A percentile compares a stretch with the other conserved stretches of the same genome.
phyloP scores from a whole-genome alignment of 176 grass and related monocot species.

The Phragmites australis region DNA sequence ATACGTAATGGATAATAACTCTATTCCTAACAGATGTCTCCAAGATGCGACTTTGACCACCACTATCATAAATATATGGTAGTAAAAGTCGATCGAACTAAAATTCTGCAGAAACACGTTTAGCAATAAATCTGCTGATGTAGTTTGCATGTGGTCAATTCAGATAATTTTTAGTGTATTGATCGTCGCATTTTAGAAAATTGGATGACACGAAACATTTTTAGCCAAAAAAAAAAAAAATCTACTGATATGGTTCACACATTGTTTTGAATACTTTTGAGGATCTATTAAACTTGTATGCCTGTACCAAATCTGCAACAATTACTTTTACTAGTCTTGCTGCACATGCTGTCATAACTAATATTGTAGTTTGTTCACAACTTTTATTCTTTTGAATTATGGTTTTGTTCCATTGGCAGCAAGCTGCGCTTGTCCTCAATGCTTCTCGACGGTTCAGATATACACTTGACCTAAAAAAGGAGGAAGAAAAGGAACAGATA shows the following conservation, averaged over 20 bases:
- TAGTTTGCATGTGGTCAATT: neutral
- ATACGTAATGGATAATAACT: no score
- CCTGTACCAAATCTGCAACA: slow-evolving; percentile 20
- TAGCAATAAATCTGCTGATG: no score
- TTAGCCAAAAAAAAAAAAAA: no score
- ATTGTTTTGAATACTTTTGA: slow-evolving; percentile 23
- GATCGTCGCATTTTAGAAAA: neutral
- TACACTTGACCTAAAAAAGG: slow-evolving; percentile 83
- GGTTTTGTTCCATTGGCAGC: slow-evolving; percentile 51
- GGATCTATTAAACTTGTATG: neutral
- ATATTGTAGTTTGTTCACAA: slow-evolving; percentile 25
- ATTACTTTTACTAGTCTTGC: slow-evolving; percentile 9
- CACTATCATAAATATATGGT: neutral
- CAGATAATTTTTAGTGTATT: neutral
- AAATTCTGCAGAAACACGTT: neutral
- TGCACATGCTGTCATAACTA: slow-evolving; percentile 24
- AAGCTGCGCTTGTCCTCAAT: slow-evolving; percentile 93
- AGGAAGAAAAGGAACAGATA: slow-evolving; percentile 84
- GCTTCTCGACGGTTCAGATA: slow-evolving; percentile 98
- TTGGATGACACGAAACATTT: neutral
- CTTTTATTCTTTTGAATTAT: slow-evolving; percentile 26
- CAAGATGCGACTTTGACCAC: neutral
- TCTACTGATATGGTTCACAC: slow-evolving; percentile 14
- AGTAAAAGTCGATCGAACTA: neutral
- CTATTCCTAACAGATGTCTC: no score